Percentiles rank a stretch among this genome's conserved stretches.
phyloP scores from a whole-genome alignment of 23 red algal species.

The Porphyridium purpureum region DNA sequence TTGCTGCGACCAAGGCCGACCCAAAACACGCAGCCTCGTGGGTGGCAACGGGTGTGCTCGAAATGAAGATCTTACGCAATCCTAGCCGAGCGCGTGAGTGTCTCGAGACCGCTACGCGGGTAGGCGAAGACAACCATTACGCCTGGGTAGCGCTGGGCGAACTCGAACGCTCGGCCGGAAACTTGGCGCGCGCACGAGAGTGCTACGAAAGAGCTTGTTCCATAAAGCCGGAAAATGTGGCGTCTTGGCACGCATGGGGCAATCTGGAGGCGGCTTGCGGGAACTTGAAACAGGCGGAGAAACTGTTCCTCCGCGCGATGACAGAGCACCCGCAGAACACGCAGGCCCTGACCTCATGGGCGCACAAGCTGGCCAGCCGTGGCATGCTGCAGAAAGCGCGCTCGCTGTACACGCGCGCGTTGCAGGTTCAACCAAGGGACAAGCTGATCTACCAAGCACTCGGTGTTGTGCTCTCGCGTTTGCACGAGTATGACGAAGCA shows the following conservation, averaged over 20 bases:
- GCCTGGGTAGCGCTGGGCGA: slow-evolving; percentile 46
- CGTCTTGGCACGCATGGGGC: slow-evolving; percentile 43
- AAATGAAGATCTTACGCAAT: slow-evolving; percentile 20
- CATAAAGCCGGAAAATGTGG: slow-evolving; percentile 39
- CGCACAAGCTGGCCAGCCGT: slow-evolving; percentile 3
- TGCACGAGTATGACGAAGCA: not conserved
- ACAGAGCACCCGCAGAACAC: slow-evolving; percentile 19
- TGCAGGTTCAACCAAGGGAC: slow-evolving; percentile 3
- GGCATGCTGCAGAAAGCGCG: slow-evolving; percentile 16
- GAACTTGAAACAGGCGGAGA: slow-evolving; percentile 18
- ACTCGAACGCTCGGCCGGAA: slow-evolving; percentile 13
- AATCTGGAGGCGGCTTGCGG: slow-evolving; percentile 19
- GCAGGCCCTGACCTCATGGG: slow-evolving; percentile 31
- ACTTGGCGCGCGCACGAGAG: slow-evolving; percentile 14
- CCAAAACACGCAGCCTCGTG: slow-evolving; percentile 37
- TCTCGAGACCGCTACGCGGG: slow-evolving; percentile 16
- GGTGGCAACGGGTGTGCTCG: slow-evolving; percentile 57
- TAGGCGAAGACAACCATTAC: slow-evolving; percentile 29
- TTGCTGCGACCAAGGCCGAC: slow-evolving; percentile 12
- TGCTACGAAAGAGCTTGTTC: slow-evolving; percentile 10
- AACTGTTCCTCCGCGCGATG: slow-evolving; percentile 36
- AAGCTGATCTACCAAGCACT: slow-evolving; percentile 3
- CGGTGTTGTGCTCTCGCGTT: not conserved
- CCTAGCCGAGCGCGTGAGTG: slow-evolving; percentile 4
- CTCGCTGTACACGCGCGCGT: slow-evolving; percentile 13